phyloP scores from a whole-genome alignment of 2,329 filamentous ascomycete genomes.

The Eutypa lata region DNA sequence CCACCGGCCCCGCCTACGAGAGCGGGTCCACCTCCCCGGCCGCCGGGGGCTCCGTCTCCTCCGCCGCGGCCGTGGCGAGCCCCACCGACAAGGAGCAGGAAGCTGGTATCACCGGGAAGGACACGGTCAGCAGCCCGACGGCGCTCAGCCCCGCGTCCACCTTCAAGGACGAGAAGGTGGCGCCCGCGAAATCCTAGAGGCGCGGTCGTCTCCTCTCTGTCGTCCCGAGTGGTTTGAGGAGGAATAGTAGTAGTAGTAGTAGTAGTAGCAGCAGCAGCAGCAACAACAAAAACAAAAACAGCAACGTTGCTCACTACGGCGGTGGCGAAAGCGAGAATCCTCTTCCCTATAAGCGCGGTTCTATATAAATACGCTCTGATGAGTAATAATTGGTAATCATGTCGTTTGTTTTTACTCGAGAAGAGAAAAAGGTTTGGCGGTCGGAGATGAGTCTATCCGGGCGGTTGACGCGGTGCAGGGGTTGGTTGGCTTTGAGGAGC shows the following conservation, averaged over 20 bases:
- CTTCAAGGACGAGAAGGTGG: conserved; percentile 18
- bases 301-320: conserved; percentile 1
- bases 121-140: conserved; percentile 29
- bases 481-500: no score
- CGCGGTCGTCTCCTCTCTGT: conserved; percentile 7
- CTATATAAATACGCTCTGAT: no score
- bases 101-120: conserved; percentile 39
- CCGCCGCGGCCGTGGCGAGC: no score
- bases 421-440: no score
- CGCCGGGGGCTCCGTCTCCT: conserved; percentile 15
- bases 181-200: conserved; percentile 14
- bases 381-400: no score
- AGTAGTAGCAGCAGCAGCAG: no score
- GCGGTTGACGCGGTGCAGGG: no score
- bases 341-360: no score
- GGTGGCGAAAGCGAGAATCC: no score
- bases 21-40: conserved; percentile 32
- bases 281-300: conserved; percentile 1
- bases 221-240: background rate
- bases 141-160: conserved; percentile 17
- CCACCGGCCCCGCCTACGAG: conserved; percentile 37
- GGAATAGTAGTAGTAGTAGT: no score
- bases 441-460: no score
- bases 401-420: no score
- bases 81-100: conserved; percentile 44